Evolutionary conservation across 169 alveolate genomes (phyloP), one percentile per base, ranked within the genome.

Genomic region (Plasmodium cynomolgi): DNA sequence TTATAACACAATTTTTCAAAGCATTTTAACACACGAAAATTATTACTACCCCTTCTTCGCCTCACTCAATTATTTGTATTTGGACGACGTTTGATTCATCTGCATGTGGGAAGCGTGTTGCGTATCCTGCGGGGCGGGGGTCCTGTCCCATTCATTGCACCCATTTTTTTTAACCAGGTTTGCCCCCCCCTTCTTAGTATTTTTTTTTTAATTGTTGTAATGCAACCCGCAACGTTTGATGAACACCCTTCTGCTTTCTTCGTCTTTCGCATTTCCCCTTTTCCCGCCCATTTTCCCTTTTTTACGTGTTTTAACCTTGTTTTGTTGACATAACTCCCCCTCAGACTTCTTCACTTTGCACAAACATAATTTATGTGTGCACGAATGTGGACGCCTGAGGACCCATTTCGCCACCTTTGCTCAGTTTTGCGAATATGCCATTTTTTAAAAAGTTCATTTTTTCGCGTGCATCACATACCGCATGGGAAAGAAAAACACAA

Each of bases 11-110:
- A 90, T 90, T 58, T 73, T 90, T 90, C 94, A 90, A 68, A 56
- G 39, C 83, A 90, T 90, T 37, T 80, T 81, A 80, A 81, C 73
- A 39, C 68, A 90, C 72, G 91, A 80, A 44, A 79, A 80, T 79
- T 90, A 79, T 80, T 90, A 90, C 20, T 90, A 90, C 41, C 94
- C 94, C 5, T 90, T 80, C 83, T 90, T 90, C 77, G 23, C 94
- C 15, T 58, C 83, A 29, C 83, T 90, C 26, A 90, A 81, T 62
- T 58, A 56, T 23, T 80, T 80, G 82, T 68, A 90, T 58, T 33
- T 90, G 54, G 82, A 58, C 41, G n/a, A 33, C 20, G 33, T 9
- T 37, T 77, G 62, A 77, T 50, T 50, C 62, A 2, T 50, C 62
- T 50, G 20, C 62, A 17, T 50, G 62, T 50, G 62, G 62, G 23